Evolutionary conservation across 495 filamentous ascomycete genomes (phyloP), one percentile per base, ranked within the genome.

Genomic region (Pseudomonodictys pantanalensis): DNA sequence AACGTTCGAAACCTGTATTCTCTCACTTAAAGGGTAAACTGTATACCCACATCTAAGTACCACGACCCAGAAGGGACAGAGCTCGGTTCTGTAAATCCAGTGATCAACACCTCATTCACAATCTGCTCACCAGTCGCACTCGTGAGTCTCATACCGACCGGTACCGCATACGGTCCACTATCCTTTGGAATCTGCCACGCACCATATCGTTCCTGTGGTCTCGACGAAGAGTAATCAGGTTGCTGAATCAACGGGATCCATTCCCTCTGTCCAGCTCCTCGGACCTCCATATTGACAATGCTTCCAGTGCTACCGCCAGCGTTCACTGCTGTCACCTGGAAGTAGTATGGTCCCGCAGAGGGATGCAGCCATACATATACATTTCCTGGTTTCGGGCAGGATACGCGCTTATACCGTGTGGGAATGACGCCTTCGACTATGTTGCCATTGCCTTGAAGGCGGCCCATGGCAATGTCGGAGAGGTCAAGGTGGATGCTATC

Each of bases 401-500:
- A 11, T 17, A 48, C 22, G 12, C 44, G 11, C 7, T n/a, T 3
- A 23, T 48, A 48, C 18, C 44, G 44, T 7, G 44, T 48, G n/a
- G 44, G 44, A 24, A 48, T 48, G 15, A 48, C 44, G 44, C 44
- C 44, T 17, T 48, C 44, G 22, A 23, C 26, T 24, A 48, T 22
- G 8, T 7, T 23, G 12, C 44, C 44, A 23, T 48, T 48, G 44
- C 44, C 44, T n/a, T 48, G 44, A 6, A 48, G 44, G 15, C 44
- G 17, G 22, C 44, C 44, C 44, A 48, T 48, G 3, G 44, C 44
- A 23, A 48, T 48, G 44, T 48, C 44, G 11, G 44, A 48, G 3
- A 48, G 44, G 26, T 48, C 44, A n/a, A 48, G 44, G 23, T 48
- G 44, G 44, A 48, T 48, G 3, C 18, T 23, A n/a, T 48, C 44